Evolutionary conservation across 1,284 basidiomycete genomes (phyloP).

Genomic region (Sparassis latifolia): DNA sequence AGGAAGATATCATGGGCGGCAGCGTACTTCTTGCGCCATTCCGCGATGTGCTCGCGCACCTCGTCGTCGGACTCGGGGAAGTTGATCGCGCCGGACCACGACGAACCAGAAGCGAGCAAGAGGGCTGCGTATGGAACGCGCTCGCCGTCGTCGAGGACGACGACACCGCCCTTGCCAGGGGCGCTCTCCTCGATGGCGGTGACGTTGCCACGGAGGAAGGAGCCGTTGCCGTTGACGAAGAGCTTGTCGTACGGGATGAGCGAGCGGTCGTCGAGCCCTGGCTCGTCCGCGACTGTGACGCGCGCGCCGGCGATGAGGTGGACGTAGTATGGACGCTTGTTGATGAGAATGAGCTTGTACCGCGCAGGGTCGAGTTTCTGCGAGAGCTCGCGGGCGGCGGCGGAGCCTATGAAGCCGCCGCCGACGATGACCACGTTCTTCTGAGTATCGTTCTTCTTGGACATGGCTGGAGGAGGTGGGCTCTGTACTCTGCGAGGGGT

Average conservation of each 20-base stretch:
- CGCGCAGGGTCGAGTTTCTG: slow-evolving; percentile 25
- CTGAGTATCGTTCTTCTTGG: slow-evolving; percentile 18
- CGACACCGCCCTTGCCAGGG: slow-evolving; percentile 31
- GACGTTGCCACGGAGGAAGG: slow-evolving; percentile 38
- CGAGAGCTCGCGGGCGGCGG: slow-evolving; percentile 26
- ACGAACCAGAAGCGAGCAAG: slow-evolving; percentile 50
- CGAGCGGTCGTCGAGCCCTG: slow-evolving; percentile 26
- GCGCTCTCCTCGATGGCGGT: slow-evolving; percentile 34
- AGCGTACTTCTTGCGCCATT: slow-evolving; percentile 41
- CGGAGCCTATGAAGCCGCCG: slow-evolving; percentile 28
- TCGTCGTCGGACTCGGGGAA: slow-evolving; percentile 38
- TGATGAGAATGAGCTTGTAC: slow-evolving; percentile 30
- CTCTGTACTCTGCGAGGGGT: too few relatives aligned
- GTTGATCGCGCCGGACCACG: slow-evolving; percentile 44
- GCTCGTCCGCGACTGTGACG: slow-evolving; percentile 26
- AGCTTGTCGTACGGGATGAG: slow-evolving; percentile 39
- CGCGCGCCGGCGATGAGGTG: slow-evolving; percentile 29
- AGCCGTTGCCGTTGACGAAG: slow-evolving; percentile 40
- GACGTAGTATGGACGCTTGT: slow-evolving; percentile 26
- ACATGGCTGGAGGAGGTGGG: slow-evolving; percentile 11
- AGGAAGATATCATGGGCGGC: slow-evolving; percentile 46
- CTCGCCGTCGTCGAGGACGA: slow-evolving; percentile 44
- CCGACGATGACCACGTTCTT: slow-evolving; percentile 33
- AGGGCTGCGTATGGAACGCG: slow-evolving; percentile 44
- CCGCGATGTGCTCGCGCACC: slow-evolving; percentile 30